A percentile compares a stretch with the other conserved stretches of the same genome.
Evolutionary conservation across 495 filamentous ascomycete genomes (phyloP).

Genomic region (Talaromyces thailandensis): DNA sequence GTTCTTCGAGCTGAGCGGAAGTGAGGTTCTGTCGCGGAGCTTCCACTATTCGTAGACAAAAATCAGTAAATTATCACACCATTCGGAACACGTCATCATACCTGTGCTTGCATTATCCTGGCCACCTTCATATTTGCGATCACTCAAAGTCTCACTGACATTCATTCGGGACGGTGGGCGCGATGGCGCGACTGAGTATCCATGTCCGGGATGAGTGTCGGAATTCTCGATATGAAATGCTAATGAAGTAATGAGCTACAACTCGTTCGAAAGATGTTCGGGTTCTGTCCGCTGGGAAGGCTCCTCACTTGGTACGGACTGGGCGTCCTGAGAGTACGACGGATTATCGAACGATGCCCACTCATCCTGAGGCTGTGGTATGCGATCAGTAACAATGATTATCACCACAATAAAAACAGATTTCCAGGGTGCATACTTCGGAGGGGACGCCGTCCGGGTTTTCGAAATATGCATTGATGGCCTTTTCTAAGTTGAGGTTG

Average conservation of each 20-base stretch:
- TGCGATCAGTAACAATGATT: background rate
- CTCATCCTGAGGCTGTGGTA: background rate
- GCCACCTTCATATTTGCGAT: conserved; percentile 2
- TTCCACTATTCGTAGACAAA: conserved; percentile 17
- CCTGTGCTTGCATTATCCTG: background rate
- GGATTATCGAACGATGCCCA: background rate
- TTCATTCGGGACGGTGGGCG: conserved; percentile 62
- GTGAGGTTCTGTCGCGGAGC: conserved; percentile 34
- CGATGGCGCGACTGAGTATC: conserved; percentile 48
- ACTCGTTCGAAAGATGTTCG: background rate
- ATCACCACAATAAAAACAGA: background rate
- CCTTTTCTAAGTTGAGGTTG: conserved; percentile 37
- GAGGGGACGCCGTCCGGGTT: conserved; percentile 31
- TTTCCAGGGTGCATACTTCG: conserved; percentile 15
- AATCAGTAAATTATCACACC: conserved; percentile 6
- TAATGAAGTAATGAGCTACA: conserved; percentile 12
- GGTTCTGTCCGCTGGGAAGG: background rate
- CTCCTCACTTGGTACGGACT: conserved; percentile 7
- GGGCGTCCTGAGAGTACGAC: conserved; percentile 7
- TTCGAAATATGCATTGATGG: conserved; percentile 45
- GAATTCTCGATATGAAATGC: conserved; percentile 50
- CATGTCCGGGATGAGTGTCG: conserved; percentile 35
- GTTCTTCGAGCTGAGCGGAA: conserved; percentile 45
- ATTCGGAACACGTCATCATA: background rate
- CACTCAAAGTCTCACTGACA: conserved; percentile 21